Conservation (phyloP, 257 asterid genomes). For the Ocimum tenuiflorum region DNA sequence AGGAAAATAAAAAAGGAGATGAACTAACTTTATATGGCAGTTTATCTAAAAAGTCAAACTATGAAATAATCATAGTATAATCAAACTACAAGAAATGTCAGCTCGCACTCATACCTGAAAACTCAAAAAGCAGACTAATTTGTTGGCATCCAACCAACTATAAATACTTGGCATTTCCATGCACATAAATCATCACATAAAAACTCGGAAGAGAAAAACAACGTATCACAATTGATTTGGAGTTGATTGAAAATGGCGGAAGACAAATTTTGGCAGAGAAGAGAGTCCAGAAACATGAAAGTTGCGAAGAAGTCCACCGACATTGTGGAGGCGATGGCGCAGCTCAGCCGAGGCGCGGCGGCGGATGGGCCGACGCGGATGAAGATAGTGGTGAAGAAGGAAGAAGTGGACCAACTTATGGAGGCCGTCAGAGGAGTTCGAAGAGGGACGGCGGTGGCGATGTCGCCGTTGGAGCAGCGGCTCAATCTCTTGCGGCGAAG, state of each 20-base stretch:
- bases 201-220: neutral
- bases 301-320: constrained; percentile 19
- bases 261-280: constrained; percentile 17
- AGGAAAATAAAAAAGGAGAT: no score
- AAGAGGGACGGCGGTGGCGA: neutral
- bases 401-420: constrained; percentile 32
- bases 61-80: neutral
- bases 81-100: constrained; percentile 1
- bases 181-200: neutral
- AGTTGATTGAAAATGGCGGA: constrained; percentile 15
- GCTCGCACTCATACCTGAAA: constrained; percentile 7
- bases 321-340: constrained; percentile 31
- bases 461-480: constrained; percentile 35
- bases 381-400: constrained; percentile 42
- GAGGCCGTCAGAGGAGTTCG: constrained; percentile 21
- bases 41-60: neutral
- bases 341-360: constrained; percentile 13
- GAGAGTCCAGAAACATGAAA: constrained; percentile 24
- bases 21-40: neutral
- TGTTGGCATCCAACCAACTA: constrained; percentile 5
- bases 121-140: neutral
- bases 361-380: constrained; percentile 24
- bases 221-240: no score
- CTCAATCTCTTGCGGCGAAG: constrained; percentile 31
- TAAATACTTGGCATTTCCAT: constrained; percentile 12